Conservation (phyloP, 441 rosid genomes). For the Adansonia madagascariensis region DNA sequence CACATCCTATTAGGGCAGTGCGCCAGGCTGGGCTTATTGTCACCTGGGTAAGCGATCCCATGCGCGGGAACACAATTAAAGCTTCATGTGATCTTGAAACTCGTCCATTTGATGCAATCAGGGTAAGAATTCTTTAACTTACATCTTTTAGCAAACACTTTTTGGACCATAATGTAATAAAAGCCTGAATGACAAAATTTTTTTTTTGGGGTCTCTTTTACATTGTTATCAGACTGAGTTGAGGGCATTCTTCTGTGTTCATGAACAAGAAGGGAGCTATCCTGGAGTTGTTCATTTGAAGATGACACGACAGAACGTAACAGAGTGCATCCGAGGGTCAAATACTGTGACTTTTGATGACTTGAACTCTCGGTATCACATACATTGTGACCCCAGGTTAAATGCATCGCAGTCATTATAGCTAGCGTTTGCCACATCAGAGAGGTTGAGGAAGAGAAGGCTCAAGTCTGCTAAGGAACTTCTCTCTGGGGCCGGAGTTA, state of each 20-base stretch:
- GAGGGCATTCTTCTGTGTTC: slow-evolving; percentile 26
- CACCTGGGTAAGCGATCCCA: slow-evolving; percentile 60
- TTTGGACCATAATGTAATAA: background rate
- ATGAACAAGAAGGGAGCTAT: slow-evolving; percentile 27
- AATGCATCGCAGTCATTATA: slow-evolving; percentile 28
- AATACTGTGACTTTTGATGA: slow-evolving; percentile 20
- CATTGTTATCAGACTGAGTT: slow-evolving; percentile 14
- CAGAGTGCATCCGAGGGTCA: slow-evolving; percentile 21
- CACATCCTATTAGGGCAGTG: slow-evolving; percentile 47
- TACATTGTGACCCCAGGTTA: slow-evolving; percentile 23
- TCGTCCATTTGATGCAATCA: slow-evolving; percentile 51
- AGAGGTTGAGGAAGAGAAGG: slow-evolving; percentile 27
- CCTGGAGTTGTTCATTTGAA: slow-evolving; percentile 30
- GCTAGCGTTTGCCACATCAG: slow-evolving; percentile 27
- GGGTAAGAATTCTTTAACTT: slow-evolving; percentile 33
- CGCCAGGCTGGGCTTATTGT: slow-evolving; percentile 51
- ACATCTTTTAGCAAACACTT: background rate
- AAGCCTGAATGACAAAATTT: background rate
- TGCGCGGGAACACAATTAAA: slow-evolving; percentile 60
- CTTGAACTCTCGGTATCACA: slow-evolving; percentile 26
- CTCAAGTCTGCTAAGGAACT: slow-evolving; percentile 8
- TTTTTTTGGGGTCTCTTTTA: background rate
- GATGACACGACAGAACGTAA: slow-evolving; percentile 25
- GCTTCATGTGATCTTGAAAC: slow-evolving; percentile 60
- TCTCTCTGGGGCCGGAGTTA: background rate